Conservation (phyloP, 192 early-diverging fungal species). For the Chytriomyces hyalinus region DNA sequence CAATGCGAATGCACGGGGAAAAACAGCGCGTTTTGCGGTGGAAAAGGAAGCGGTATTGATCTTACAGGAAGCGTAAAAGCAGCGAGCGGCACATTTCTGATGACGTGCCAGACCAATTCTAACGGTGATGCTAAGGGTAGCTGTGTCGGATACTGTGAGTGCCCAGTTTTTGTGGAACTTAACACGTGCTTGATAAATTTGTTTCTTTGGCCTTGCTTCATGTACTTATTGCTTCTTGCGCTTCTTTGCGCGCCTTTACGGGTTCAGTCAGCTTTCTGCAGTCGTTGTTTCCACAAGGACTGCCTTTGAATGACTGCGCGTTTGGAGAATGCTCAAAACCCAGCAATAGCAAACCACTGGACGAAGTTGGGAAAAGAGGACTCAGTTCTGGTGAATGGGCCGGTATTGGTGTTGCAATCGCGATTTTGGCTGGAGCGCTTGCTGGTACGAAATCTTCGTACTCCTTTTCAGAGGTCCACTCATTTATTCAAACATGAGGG, state of each 20-base stretch:
- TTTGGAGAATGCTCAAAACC: conserved; percentile 63
- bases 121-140: neutral
- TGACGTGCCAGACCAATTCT: conserved; percentile 49
- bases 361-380: conserved; percentile 11
- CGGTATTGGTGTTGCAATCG: conserved; percentile 1
- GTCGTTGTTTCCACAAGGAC: conserved; percentile 58
- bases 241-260: neutral
- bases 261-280: conserved; percentile 49
- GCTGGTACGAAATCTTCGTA: neutral
- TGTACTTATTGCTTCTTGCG: neutral
- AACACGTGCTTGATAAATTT: neutral
- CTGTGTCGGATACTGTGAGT: conserved; percentile 21
- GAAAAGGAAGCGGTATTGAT: conserved; percentile 42
- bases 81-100: conserved; percentile 47
- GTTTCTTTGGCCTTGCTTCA: neutral
- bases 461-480: neutral
- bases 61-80: conserved; percentile 44
- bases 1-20: conserved; percentile 53
- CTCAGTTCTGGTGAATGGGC: conserved; percentile 18
- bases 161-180: neutral
- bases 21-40: conserved; percentile 59
- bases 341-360: conserved; percentile 36
- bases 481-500: neutral
- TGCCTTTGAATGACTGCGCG: conserved; percentile 55
- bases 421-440: neutral